These are phyloP conservation scores for Melastoma candidum DNA, from an alignment of 441 rosid genomes.

Conservation along the genomic window DNA sequence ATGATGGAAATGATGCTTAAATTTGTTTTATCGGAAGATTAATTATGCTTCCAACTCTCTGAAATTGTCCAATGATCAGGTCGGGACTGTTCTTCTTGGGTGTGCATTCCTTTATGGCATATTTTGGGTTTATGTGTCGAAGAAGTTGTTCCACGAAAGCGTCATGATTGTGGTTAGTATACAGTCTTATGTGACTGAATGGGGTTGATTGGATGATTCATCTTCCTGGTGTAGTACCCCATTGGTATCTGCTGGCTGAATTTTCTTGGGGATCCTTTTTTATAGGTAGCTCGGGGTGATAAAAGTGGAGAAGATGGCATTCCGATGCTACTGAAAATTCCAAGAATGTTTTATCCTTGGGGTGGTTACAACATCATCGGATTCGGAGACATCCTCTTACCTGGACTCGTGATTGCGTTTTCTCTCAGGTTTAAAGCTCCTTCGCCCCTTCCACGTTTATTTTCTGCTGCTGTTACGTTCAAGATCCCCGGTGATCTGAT, in stretches of 20 bases:
- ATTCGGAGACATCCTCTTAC: slow-evolving; percentile 69
- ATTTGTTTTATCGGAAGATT: not conserved
- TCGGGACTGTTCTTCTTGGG: slow-evolving; percentile 79
- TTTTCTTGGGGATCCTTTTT: not conserved
- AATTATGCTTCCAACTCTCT: slow-evolving; percentile 3
- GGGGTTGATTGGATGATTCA: too few species aligned
- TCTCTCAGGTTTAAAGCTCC: slow-evolving; percentile 40
- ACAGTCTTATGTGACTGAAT: slow-evolving; percentile 2
- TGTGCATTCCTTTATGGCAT: slow-evolving; percentile 87
- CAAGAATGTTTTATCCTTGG: slow-evolving; percentile 79
- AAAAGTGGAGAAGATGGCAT: slow-evolving; percentile 72
- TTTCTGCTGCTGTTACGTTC: too few species aligned
- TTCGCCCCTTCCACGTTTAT: too few species aligned
- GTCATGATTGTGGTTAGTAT: slow-evolving; percentile 90
- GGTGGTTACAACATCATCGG: slow-evolving; percentile 79
- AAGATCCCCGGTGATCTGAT: not conserved
- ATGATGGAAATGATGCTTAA: too few species aligned
- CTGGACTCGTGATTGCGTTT: slow-evolving; percentile 61
- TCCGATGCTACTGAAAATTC: slow-evolving; percentile 72
- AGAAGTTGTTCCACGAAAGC: slow-evolving; percentile 77
- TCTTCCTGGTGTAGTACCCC: too few species aligned
- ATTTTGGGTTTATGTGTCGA: slow-evolving; percentile 89
- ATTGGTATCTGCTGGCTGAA: not conserved
- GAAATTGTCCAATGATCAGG: slow-evolving; percentile 32
- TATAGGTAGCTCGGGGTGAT: slow-evolving; percentile 74